Percentiles rank a stretch among this genome's conserved stretches.
phyloP scores from a whole-genome alignment of 345 rosid species.

The Linum usitatissimum region DNA sequence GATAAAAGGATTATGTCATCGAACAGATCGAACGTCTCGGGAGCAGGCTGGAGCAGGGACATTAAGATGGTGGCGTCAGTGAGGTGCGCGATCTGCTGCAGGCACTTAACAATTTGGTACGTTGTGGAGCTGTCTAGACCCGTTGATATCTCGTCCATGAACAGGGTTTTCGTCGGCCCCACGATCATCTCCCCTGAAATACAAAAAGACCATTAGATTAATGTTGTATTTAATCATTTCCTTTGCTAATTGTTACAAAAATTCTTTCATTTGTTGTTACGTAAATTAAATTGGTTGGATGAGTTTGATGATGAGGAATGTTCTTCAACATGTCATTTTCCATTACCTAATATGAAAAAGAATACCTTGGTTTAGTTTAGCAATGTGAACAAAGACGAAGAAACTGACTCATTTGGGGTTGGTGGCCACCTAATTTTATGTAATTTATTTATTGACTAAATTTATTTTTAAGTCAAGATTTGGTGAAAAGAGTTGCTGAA shows the following conservation, averaged over 20 bases:
- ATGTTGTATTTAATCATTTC: not conserved
- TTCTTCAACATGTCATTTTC: too few relatives aligned
- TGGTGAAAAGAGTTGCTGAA: too few relatives aligned
- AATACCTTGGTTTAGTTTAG: too few relatives aligned
- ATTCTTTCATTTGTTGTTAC: too few relatives aligned
- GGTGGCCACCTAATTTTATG: not conserved
- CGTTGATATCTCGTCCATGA: slow-evolving; percentile 95
- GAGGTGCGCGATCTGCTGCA: slow-evolving; percentile 66
- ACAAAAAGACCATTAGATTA: not conserved
- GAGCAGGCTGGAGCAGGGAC: slow-evolving; percentile 88
- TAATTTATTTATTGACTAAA: too few relatives aligned
- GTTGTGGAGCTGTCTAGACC: slow-evolving; percentile 93
- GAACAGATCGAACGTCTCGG: slow-evolving; percentile 80
- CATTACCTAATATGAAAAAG: too few relatives aligned
- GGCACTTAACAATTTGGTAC: slow-evolving; percentile 74
- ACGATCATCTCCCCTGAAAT: slow-evolving; percentile 86
- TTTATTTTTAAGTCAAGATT: too few relatives aligned
- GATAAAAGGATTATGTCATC: slow-evolving; percentile 73
- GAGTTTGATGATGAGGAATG: too few relatives aligned
- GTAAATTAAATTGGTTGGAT: too few relatives aligned
- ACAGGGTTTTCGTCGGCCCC: slow-evolving; percentile 78
- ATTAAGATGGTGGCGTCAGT: slow-evolving; percentile 63
- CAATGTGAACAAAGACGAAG: not conserved
- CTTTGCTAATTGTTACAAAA: too few relatives aligned
- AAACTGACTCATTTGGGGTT: not conserved